These are phyloP conservation scores for Xerocomus potaroensis DNA, from an alignment of 768 basidiomycete species.

Conservation along the genomic window DNA sequence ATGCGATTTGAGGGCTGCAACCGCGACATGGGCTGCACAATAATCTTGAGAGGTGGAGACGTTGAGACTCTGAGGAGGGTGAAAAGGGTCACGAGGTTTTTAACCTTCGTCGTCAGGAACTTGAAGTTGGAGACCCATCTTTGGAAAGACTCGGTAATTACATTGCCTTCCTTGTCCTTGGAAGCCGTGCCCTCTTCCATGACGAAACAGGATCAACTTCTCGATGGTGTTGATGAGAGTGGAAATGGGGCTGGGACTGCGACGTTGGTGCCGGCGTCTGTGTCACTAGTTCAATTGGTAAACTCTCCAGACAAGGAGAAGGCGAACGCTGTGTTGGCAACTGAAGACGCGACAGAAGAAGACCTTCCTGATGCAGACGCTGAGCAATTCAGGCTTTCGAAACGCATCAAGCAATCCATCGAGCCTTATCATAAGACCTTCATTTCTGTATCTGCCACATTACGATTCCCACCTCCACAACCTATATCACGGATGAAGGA, in stretches of 20 bases:
- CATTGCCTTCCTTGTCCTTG: constrained; percentile 58
- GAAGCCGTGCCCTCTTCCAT: constrained; percentile 55
- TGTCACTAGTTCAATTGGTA: constrained; percentile 23
- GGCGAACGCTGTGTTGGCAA: constrained; percentile 1
- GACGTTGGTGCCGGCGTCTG: constrained; percentile 17
- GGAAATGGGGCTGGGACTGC: constrained; percentile 12
- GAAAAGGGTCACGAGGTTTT: constrained; percentile 90
- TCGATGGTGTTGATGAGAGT: constrained; percentile 21
- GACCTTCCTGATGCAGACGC: constrained; percentile 68
- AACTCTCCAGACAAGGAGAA: constrained; percentile 18
- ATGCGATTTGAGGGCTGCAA: constrained; percentile 98
- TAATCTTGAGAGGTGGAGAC: constrained; percentile 85
- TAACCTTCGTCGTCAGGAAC: constrained; percentile 90
- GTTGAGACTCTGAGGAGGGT: constrained; percentile 75
- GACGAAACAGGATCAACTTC: constrained; percentile 25
- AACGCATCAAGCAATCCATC: constrained; percentile 76
- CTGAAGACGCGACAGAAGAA: constrained; percentile 35
- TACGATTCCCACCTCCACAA: constrained; percentile 90
- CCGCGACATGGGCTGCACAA: constrained; percentile 90
- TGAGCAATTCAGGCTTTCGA: constrained; percentile 63
- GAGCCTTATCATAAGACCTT: constrained; percentile 82
- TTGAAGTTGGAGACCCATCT: constrained; percentile 89
- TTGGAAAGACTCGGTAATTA: constrained; percentile 88
- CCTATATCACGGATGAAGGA: constrained; percentile 86
- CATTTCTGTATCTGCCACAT: constrained; percentile 89